Conservation (phyloP, 805 yeast genomes). For the Sugiyamaella smithiae region DNA sequence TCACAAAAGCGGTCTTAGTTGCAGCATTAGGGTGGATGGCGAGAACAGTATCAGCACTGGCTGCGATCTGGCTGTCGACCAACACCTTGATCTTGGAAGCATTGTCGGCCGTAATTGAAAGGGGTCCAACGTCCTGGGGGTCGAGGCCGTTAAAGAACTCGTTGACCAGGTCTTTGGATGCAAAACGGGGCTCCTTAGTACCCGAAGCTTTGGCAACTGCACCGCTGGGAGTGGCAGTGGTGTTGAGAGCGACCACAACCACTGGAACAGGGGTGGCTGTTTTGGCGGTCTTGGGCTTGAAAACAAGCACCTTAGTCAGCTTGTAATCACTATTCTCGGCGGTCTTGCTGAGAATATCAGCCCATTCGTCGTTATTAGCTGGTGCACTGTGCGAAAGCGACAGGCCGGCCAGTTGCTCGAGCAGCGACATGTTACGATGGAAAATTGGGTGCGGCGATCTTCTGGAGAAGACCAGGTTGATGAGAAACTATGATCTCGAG, state of each 20-base stretch:
- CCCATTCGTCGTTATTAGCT: constrained; percentile 25
- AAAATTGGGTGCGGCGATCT: constrained; percentile 7
- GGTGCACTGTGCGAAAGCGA: constrained; percentile 23
- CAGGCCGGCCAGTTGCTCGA: constrained; percentile 15
- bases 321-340: not conserved
- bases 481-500: no score
- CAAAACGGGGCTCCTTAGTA: constrained; percentile 84
- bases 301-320: constrained; percentile 68
- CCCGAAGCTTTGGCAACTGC: constrained; percentile 62
- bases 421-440: constrained; percentile 9
- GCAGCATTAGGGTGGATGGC: constrained; percentile 32
- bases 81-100: constrained; percentile 61
- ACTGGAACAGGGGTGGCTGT: constrained; percentile 75
- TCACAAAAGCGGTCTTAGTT: constrained; percentile 37
- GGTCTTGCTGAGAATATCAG: constrained; percentile 12
- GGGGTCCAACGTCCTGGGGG: constrained; percentile 41
- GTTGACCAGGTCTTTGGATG: constrained; percentile 72
- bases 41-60: constrained; percentile 29
- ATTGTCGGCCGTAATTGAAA: constrained; percentile 38
- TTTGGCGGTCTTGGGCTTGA: constrained; percentile 90
- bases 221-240: constrained; percentile 67
- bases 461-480: not conserved
- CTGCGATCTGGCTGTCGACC: constrained; percentile 46
- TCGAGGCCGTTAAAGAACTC: constrained; percentile 52
- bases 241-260: constrained; percentile 68